Percentiles rank a stretch among this genome's conserved stretches.
Conservation (phyloP, 2,329 filamentous ascomycete species). For the Pyricularia sp. region DNA sequence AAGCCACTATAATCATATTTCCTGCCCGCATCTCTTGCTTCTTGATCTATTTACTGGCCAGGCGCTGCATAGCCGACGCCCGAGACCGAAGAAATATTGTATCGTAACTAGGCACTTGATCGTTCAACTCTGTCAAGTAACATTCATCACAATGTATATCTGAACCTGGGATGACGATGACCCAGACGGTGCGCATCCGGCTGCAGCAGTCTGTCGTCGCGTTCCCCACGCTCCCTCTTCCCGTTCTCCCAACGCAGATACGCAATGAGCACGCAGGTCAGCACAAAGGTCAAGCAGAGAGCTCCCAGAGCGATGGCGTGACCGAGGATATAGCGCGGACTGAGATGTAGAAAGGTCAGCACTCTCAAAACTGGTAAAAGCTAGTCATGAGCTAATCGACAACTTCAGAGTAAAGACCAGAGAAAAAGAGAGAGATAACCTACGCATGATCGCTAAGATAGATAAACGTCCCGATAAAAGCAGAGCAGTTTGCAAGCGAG, state of each 20-base stretch:
- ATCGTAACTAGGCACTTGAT: too few relatives aligned
- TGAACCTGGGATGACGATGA: conserved; percentile 28
- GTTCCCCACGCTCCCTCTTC: conserved; percentile 25
- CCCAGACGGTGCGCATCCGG: conserved; percentile 23
- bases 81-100: too few relatives aligned
- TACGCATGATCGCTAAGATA: conserved; percentile 31
- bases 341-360: conserved; percentile 5
- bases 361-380: too few relatives aligned
- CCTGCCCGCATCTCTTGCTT: too few relatives aligned
- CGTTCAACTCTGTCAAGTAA: too few relatives aligned
- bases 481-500: conserved; percentile 29
- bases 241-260: conserved; percentile 32
- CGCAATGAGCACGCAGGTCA: conserved; percentile 21
- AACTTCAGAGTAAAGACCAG: too few relatives aligned
- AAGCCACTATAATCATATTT: too few relatives aligned
- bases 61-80: too few relatives aligned
- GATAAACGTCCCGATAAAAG: conserved; percentile 33
- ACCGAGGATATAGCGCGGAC: conserved; percentile 26
- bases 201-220: conserved; percentile 23
- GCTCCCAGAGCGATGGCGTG: conserved; percentile 30
- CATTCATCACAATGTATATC: conserved; percentile 21
- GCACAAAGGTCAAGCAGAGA: conserved; percentile 20
- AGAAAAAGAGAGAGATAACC: conserved; percentile 6
- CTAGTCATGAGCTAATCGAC: too few relatives aligned
- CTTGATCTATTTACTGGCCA: too few relatives aligned